Evolutionary conservation across 306 rosid genomes (phyloP).

Genomic region (Ormosia emarginata): DNA sequence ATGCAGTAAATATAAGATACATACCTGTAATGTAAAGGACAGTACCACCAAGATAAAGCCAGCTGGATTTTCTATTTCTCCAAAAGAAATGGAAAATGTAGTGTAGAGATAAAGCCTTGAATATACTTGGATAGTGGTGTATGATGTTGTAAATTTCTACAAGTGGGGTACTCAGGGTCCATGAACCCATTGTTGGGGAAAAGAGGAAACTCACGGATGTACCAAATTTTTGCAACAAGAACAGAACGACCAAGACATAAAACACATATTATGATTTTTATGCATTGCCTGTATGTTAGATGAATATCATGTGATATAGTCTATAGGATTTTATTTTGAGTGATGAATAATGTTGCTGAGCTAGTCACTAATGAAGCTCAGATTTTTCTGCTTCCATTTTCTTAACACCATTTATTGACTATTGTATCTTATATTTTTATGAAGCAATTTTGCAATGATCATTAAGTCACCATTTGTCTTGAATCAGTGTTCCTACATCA

Average conservation of each 20-base stretch:
- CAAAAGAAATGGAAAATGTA: constrained; percentile 62
- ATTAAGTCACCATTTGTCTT: no score
- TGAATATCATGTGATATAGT: no score
- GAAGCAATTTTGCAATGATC: no score
- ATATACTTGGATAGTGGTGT: constrained; percentile 60
- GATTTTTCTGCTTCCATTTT: no score
- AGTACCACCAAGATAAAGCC: constrained; percentile 75
- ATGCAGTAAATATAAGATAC: constrained; percentile 7
- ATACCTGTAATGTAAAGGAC: constrained; percentile 86
- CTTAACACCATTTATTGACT: no score
- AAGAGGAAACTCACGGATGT: constrained; percentile 86
- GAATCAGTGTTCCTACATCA: no score
- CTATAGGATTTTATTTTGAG: no score
- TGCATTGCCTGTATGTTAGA: no score
- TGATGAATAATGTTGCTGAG: no score
- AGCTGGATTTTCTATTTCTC: constrained; percentile 71
- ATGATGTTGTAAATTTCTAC: constrained; percentile 79
- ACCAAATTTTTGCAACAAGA: constrained; percentile 71
- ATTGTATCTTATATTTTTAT: no score
- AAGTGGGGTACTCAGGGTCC: constrained; percentile 74
- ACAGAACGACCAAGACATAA: constrained; percentile 52
- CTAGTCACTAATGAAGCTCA: no score
- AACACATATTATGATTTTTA: no score
- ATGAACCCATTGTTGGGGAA: constrained; percentile 82
- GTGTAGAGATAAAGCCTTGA: constrained; percentile 76